Evolutionary conservation across 305 asterid genomes (phyloP), one percentile per base, ranked within the genome.

Genomic region (Plantago coronopus): DNA sequence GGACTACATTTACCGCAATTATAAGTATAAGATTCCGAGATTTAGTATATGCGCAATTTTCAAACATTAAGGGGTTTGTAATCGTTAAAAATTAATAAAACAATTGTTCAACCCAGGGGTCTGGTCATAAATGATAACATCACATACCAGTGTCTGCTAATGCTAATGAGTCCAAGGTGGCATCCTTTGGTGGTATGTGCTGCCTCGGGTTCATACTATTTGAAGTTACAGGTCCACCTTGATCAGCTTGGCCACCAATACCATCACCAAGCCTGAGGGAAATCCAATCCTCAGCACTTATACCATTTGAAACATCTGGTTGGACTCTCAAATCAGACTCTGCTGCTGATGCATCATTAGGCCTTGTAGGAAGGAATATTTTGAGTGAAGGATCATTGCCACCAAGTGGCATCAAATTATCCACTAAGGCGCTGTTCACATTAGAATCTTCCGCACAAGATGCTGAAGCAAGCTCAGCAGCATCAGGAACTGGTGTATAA

Each of bases 191-290:
- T 62, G 51, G 94, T 48, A 64, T 49, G 66, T 78, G 84, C 64
- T 74, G 78, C 58, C 80, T 80, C 5, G 83, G 72, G 57, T 74
- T 78, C 60, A 84, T 66, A 72, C 81, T 83, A 70, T 78, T 76
- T 59, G 75, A 72, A 63, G 81, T 70, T 12, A 82, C 71, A 66
- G 81, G 57, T 60, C 69, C 83, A 63, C 75, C 78, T 61, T 17
- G 79, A 46, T 49, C 75, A 55, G 76, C 77, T 65, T 69, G 77
- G 17, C 76, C 77, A 73, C 86, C 82, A 69, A 77, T 81, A 23
- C 99, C 82, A 69, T 78, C 82, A 23, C 99, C 99, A 40, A 94
- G 88, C 71, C 89, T 83, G 64, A 94, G 89, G 59, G 97, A 79
- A 61, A 85, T 82, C 96, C 94, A 89, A 71, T 89, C 97, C 67